Base-by-base conservation (phyloP, 495 filamentous ascomycete species). In the Hapsidospora chrysogenum region DNA sequence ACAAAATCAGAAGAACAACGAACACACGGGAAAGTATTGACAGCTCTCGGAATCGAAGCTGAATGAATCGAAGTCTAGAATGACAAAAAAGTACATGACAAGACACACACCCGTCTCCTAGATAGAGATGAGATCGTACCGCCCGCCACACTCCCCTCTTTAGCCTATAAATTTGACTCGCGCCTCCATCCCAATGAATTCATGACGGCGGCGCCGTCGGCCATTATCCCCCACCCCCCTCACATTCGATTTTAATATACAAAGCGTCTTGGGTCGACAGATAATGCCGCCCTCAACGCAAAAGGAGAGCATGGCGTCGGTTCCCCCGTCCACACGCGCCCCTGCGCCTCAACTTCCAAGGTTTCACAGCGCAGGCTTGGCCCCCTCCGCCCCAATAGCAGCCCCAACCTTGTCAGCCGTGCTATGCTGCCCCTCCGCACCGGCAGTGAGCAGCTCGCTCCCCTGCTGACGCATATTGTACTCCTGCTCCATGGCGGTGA, bases 401-500 rank as follows among this genome's bases (percentile, higher is more conserved):
- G 53, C 49, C 17, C 49, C 42, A 6, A 57, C 39, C 34, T 49
- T 47, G 18, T 59, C 53, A 0, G 51, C 56, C 3, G 56, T 58
- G 16, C 45, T 37, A 35, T 36, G 36, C n/a, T n/a, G n/a, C n/a
- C n/a, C n/a, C 18, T 34, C 42, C 17, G 38, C 43, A 1, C 48
- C 46, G 4, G 43, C 50, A 3, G 57, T 59, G 4, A 66, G 41
- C 19, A 66, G 41, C 50, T 66, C 66, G 21, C 54, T 46, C 23
- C 68, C 80, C 54, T 75, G 72, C 68, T 83, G 74, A 48, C 82
- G 72, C 80, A 92, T 87, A 56, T 77, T 74, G 76, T 86, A 79
- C 66, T 95, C 87, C 58, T 80, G 76, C 72, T 96, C 89, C 84
- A 89, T 85, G 68, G 94, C 87, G 40, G 82, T 63, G 50, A 89